Percentiles rank a stretch among this genome's conserved stretches.
These are phyloP conservation scores for Mycosphaerella sp. DNA, from an alignment of 2,329 filamentous ascomycete species.

Conservation along the genomic window DNA sequence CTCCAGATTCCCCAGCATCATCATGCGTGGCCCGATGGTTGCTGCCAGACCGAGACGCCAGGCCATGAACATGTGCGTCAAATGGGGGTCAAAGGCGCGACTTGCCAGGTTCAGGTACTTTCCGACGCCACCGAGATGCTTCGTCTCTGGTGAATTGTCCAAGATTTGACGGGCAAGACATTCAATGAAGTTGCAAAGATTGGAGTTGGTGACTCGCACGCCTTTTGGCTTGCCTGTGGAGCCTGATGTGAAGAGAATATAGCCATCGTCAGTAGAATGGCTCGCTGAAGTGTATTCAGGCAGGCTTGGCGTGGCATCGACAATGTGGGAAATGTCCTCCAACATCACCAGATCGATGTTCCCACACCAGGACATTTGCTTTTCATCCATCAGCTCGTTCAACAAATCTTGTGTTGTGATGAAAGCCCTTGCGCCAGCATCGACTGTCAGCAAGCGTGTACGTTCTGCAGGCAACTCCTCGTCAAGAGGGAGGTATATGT, in stretches of 20 bases:
- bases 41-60: slow-evolving; percentile 5
- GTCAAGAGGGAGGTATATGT: slow-evolving; percentile 13
- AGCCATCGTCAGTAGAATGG: background rate
- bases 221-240: slow-evolving; percentile 12
- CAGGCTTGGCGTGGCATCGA: background rate
- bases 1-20: background rate
- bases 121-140: background rate
- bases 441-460: slow-evolving; percentile 4
- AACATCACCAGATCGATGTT: background rate
- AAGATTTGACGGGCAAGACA: background rate
- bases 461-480: slow-evolving; percentile 13
- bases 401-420: slow-evolving; percentile 8
- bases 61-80: slow-evolving; percentile 6
- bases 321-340: background rate
- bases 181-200: background rate
- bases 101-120: slow-evolving; percentile 5
- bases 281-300: background rate
- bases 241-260: slow-evolving; percentile 9
- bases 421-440: slow-evolving; percentile 3
- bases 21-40: background rate
- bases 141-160: background rate
- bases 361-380: background rate
- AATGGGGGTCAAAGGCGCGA: slow-evolving; percentile 1
- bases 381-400: background rate
- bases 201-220: slow-evolving; percentile 9